A percentile compares a stretch with the other conserved stretches of the same genome.
Evolutionary conservation across 805 yeast species (phyloP).

Genomic region (Wickerhamiella dianesei): DNA sequence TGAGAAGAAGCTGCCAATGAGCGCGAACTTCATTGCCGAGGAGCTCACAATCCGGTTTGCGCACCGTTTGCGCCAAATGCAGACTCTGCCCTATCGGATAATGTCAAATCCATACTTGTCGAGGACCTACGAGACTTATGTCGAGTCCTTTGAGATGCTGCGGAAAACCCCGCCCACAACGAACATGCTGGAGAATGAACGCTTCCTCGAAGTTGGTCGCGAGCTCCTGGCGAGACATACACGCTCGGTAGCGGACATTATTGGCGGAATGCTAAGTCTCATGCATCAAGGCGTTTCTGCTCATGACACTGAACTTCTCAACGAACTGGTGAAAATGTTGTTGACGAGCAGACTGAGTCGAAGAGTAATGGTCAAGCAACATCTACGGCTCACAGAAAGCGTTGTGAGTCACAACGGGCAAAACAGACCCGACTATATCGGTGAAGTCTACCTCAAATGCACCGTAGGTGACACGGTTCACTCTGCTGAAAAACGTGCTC

Average conservation of each 20-base stretch:
- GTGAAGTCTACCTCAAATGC: slow-evolving; percentile 75
- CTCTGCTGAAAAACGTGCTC: slow-evolving; percentile 17
- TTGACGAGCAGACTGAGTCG: slow-evolving; percentile 78
- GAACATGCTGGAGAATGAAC: slow-evolving; percentile 59
- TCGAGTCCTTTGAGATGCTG: slow-evolving; percentile 74
- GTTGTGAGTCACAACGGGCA: slow-evolving; percentile 32
- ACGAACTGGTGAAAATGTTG: slow-evolving; percentile 60
- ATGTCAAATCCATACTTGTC: slow-evolving; percentile 76
- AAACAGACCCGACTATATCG: slow-evolving; percentile 29
- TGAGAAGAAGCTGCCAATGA: slow-evolving; percentile 58
- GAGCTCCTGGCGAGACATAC: slow-evolving; percentile 61
- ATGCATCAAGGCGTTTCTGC: slow-evolving; percentile 14
- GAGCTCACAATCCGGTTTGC: slow-evolving; percentile 81
- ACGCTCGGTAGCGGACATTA: slow-evolving; percentile 68
- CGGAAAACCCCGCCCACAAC: slow-evolving; percentile 57
- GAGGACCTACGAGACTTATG: slow-evolving; percentile 79
- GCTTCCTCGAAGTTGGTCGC: slow-evolving; percentile 51
- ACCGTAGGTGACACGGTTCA: slow-evolving; percentile 35
- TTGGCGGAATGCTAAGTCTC: slow-evolving; percentile 83
- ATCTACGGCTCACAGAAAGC: slow-evolving; percentile 24
- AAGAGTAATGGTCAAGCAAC: slow-evolving; percentile 85
- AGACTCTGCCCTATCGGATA: slow-evolving; percentile 67
- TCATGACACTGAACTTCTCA: slow-evolving; percentile 52
- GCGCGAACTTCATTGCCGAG: slow-evolving; percentile 78
- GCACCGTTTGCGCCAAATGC: slow-evolving; percentile 64